These are phyloP conservation scores for Hanseniaspora vineae DNA, from an alignment of 805 yeast genomes.

Conservation along the genomic window DNA sequence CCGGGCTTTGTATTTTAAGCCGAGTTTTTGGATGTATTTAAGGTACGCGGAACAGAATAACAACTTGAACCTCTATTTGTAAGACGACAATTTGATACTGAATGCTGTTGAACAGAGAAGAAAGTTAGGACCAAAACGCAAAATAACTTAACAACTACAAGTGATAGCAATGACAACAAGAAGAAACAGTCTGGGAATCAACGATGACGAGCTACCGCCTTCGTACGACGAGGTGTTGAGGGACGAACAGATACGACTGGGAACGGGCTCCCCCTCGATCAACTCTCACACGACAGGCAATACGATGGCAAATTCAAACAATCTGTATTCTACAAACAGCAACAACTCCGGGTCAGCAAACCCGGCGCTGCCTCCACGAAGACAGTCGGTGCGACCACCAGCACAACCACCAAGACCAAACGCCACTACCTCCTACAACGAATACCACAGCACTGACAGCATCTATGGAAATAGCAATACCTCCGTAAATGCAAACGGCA, in stretches of 20 bases:
- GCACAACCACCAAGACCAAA: not conserved
- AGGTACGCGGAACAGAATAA: too few species aligned
- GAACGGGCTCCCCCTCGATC: not conserved
- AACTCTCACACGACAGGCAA: too few species aligned
- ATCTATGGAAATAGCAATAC: not conserved
- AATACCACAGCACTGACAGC: not conserved
- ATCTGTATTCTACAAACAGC: too few species aligned
- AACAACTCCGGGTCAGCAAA: not conserved
- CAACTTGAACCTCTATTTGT: too few species aligned
- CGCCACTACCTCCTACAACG: not conserved
- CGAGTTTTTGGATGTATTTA: too few species aligned
- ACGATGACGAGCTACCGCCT: conserved; percentile 24
- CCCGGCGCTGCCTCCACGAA: conserved; percentile 1
- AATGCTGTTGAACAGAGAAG: too few species aligned
- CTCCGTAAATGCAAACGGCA: too few species aligned
- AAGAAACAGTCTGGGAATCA: not conserved
- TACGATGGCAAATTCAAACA: too few species aligned
- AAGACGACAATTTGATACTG: too few species aligned
- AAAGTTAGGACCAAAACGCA: too few species aligned
- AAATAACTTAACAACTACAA: too few species aligned
- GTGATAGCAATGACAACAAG: not conserved
- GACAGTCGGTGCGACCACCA: not conserved
- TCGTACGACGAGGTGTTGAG: conserved; percentile 31
- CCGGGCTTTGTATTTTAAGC: too few species aligned
- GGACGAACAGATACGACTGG: conserved; percentile 7